phyloP scores from a whole-genome alignment of 352 stramenopile genomes.

The Globisporangium camurandrum region DNA sequence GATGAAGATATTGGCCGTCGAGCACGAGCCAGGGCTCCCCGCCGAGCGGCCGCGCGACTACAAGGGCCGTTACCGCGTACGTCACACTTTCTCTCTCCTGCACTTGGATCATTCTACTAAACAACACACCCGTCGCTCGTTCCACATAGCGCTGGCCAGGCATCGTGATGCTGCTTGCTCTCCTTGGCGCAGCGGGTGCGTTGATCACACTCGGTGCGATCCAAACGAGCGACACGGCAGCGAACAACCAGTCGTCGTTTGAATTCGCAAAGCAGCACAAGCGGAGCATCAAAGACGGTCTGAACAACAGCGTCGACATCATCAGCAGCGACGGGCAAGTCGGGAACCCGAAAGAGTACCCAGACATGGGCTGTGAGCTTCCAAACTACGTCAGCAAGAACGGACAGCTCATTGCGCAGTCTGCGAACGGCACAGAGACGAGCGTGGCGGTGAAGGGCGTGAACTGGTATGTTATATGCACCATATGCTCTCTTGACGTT shows the following conservation, averaged over 20 bases:
- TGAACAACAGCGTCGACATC: constrained; percentile 12
- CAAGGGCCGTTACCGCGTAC: constrained; percentile 56
- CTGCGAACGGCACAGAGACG: constrained; percentile 43
- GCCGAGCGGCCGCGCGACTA: constrained; percentile 53
- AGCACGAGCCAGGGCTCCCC: constrained; percentile 22
- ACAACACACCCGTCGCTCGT: neutral
- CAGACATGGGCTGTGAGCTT: no score
- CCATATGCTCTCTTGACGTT: no score
- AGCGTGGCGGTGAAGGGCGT: constrained; percentile 47
- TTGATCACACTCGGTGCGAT: no score
- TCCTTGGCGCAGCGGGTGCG: constrained; percentile 5
- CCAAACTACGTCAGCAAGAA: no score
- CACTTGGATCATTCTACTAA: neutral
- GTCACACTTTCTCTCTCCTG: constrained; percentile 2
- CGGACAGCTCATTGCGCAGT: neutral
- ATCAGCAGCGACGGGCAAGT: constrained; percentile 20
- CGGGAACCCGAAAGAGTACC: neutral
- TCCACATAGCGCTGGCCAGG: constrained; percentile 5
- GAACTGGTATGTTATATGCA: no score
- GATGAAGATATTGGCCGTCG: constrained; percentile 51
- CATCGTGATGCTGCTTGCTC: constrained; percentile 8
- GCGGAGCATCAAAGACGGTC: constrained; percentile 23
- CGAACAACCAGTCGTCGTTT: constrained; percentile 1
- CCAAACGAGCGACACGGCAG: no score
- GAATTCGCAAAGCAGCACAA: constrained; percentile 12